These are phyloP conservation scores for Manihot esculenta DNA, from an alignment of 441 rosid genomes.

Conservation along the genomic window DNA sequence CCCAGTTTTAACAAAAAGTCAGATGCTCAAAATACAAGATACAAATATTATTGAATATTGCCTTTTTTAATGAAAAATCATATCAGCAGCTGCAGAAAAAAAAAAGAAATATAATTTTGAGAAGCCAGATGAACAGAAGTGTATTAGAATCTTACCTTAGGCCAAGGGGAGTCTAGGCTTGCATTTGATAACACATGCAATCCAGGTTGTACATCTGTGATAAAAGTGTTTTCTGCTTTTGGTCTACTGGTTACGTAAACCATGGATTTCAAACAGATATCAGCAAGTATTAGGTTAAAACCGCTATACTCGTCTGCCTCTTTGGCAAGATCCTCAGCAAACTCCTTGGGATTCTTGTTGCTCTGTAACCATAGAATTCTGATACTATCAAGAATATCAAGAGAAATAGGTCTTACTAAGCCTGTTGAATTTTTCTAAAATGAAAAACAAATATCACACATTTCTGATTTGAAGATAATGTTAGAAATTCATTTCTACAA, in stretches of 20 bases:
- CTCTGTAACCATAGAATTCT: constrained; percentile 43
- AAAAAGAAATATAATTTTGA: constrained; percentile 1
- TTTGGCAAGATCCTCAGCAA: constrained; percentile 53
- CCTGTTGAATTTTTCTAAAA: background rate
- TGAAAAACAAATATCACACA: background rate
- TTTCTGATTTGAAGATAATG: background rate
- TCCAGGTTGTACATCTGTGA: constrained; percentile 65
- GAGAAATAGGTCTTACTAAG: constrained; percentile 1
- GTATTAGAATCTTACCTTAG: constrained; percentile 46
- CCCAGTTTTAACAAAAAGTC: background rate
- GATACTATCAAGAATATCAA: background rate
- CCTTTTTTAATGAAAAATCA: no score
- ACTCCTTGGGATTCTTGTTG: constrained; percentile 54
- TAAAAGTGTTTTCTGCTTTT: constrained; percentile 21
- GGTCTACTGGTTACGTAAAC: constrained; percentile 65
- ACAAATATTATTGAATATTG: background rate
- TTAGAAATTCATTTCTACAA: background rate
- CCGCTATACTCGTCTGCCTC: constrained; percentile 57
- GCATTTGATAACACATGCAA: constrained; percentile 77
- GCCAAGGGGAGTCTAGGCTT: constrained; percentile 82
- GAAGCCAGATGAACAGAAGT: background rate
- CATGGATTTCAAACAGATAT: constrained; percentile 56
- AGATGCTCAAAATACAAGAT: background rate
- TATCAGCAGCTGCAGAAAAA: background rate
- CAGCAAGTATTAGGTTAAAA: constrained; percentile 62